Percentiles rank a stretch among this genome's conserved stretches.
These are phyloP conservation scores for Albugo candida DNA, from an alignment of 352 stramenopile genomes.

Conservation along the genomic window DNA sequence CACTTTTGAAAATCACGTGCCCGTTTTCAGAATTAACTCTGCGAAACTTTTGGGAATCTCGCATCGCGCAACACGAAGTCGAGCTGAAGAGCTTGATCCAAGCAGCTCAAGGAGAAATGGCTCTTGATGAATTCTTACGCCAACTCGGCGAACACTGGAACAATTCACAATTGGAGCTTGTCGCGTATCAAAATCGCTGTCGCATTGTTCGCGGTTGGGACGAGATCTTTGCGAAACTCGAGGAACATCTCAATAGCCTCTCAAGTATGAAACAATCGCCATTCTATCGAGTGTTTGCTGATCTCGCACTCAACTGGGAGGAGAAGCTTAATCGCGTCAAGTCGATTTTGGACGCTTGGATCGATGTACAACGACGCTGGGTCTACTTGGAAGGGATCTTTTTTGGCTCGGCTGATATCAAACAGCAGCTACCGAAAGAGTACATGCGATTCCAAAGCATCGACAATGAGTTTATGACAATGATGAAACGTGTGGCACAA, in stretches of 20 bases:
- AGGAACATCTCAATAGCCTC: conserved; percentile 98
- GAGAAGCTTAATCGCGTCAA: conserved; percentile 93
- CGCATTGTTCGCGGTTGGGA: conserved; percentile 98
- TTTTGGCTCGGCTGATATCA: conserved; percentile 96
- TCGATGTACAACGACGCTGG: conserved; percentile 98
- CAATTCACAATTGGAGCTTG: conserved; percentile 79
- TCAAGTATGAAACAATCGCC: conserved; percentile 98
- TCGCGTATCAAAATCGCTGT: conserved; percentile 88
- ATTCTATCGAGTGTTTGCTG: conserved; percentile 97
- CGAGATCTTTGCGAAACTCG: conserved; percentile 97
- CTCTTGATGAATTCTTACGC: conserved; percentile 95
- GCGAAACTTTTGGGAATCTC: conserved; percentile 92
- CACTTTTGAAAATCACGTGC: conserved; percentile 83
- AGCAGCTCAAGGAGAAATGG: conserved; percentile 98
- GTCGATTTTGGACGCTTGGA: conserved; percentile 97
- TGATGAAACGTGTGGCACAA: conserved; percentile 94
- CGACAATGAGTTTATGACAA: conserved; percentile 96
- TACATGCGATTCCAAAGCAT: conserved; percentile 97
- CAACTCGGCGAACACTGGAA: conserved; percentile 87
- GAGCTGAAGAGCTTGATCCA: conserved; percentile 94
- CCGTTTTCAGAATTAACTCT: conserved; percentile 92
- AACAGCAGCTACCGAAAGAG: conserved; percentile 95
- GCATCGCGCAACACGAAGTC: conserved; percentile 81
- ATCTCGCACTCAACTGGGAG: conserved; percentile 94
- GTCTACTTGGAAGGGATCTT: conserved; percentile 99